Evolutionary conservation across 2,329 filamentous ascomycete species (phyloP).

Genomic region (Penicillium glabrum): DNA sequence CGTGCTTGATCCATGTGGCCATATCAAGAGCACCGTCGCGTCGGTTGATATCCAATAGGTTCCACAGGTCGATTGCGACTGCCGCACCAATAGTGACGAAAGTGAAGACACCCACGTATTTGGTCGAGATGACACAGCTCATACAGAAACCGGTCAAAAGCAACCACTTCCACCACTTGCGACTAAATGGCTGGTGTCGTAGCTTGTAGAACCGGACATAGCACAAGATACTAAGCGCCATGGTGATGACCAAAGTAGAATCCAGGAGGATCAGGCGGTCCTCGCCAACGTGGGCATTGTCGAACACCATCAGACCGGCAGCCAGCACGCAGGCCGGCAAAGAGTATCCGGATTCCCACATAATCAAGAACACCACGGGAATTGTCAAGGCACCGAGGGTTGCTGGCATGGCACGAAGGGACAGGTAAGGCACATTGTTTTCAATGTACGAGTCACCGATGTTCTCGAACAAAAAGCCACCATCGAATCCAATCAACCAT

Average conservation of each 20-base stretch:
- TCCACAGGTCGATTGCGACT: constrained; percentile 93
- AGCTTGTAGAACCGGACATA: constrained; percentile 99
- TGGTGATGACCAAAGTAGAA: constrained; percentile 89
- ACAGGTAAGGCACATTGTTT: constrained; percentile 96
- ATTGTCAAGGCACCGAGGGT: constrained; percentile 90
- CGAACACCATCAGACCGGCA: constrained; percentile 82
- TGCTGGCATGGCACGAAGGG: constrained; percentile 90
- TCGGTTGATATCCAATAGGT: constrained; percentile 84
- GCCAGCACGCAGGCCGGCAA: constrained; percentile 88
- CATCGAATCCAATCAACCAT: constrained; percentile 96
- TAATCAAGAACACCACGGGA: constrained; percentile 91
- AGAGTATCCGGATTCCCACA: constrained; percentile 99
- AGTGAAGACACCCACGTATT: constrained; percentile 95
- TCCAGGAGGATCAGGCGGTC: constrained; percentile 93
- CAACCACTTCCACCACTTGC: constrained; percentile 99
- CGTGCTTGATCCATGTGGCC: constrained; percentile 81
- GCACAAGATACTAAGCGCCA: constrained; percentile 89
- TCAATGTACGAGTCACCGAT: constrained; percentile 97
- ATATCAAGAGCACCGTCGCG: constrained; percentile 77
- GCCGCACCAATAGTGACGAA: constrained; percentile 96
- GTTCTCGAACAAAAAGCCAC: constrained; percentile 97
- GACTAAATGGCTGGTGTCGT: constrained; percentile 80
- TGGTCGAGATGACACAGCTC: constrained; percentile 97
- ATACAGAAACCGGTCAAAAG: constrained; percentile 90
- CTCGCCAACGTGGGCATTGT: constrained; percentile 97